Base-by-base conservation (phyloP, 2,329 filamentous ascomycete species). In the Leptographium flavum region DNA sequence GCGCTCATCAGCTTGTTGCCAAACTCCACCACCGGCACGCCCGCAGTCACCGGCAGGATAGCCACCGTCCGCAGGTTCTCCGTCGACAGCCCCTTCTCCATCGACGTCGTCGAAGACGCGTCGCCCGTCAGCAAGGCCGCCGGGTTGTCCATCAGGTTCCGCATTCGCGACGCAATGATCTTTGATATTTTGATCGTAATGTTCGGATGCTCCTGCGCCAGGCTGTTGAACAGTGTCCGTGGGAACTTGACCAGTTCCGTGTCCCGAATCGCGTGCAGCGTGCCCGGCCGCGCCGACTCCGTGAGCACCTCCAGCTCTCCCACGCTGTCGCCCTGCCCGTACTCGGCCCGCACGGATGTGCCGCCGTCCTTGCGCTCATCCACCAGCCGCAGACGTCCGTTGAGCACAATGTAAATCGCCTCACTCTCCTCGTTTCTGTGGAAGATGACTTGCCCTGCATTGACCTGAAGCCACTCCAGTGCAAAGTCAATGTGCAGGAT, bases 121-220 rank as follows among this genome's bases (percentile, higher is more conserved):
- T 90, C 83, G 48, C 77, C 77, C 9, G 73, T 70, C 44, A 79
- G 70, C 33, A 81, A 73, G 31, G 77, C 73, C 15, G 85, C 65
- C 2, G 87, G 84, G 54, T 88, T 82, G 54, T 96, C 87, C 19
- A 96, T 77, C 33, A 95, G 65, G 36, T 85, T 76, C 49, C 90
- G 74, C 92, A 98, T 96, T 3, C 92, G 79, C 31, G 88, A 87
- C 0, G 92, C 92, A 55, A 98, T 95, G 54, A 98, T 92, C 62
- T 96, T 98, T 2, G 92, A 96, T 25, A 98, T 94, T 62, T 96
- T 95, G 61, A 98, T 96, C 0, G 92, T 96, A 57, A 98, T 98
- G 37, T 87, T 93, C 5, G 92, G 92, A 57, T 98, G 92, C 57
- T 98, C 92, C 58, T 94, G 83, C 1, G 92, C 92, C 44, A 98